Percentiles rank a stretch among this genome's conserved stretches.
Conservation (phyloP, 179 eudicot species). For the Nepenthes alata region DNA sequence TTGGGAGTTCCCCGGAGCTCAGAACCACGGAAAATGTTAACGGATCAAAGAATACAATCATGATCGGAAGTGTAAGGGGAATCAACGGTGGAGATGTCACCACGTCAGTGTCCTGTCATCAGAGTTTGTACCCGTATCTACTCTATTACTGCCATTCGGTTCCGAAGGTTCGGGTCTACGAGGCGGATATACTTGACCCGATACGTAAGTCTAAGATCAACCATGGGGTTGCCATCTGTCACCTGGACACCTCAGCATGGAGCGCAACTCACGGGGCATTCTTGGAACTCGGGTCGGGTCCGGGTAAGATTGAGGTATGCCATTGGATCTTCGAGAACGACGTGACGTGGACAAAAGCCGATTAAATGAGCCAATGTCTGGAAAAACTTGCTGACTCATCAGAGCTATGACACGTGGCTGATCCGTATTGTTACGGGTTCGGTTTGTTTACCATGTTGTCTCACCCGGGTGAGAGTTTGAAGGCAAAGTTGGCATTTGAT, state of each 20-base stretch:
- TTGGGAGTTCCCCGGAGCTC: slow-evolving; percentile 50
- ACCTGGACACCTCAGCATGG: slow-evolving; percentile 77
- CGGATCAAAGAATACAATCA: slow-evolving; percentile 42
- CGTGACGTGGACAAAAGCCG: slow-evolving; percentile 61
- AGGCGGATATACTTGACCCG: slow-evolving; percentile 65
- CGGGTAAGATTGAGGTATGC: slow-evolving; percentile 74
- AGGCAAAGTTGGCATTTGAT: no score
- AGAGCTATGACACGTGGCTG: no score
- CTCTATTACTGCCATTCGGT: slow-evolving; percentile 88
- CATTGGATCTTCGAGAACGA: slow-evolving; percentile 89
- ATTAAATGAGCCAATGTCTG: slow-evolving; percentile 9
- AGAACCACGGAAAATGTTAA: slow-evolving; percentile 41
- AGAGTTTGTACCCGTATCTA: slow-evolving; percentile 65
- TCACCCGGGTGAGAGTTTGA: no score
- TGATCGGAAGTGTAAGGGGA: slow-evolving; percentile 52
- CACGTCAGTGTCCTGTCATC: slow-evolving; percentile 76
- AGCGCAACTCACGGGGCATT: slow-evolving; percentile 77
- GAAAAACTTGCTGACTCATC: no score
- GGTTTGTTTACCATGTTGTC: no score
- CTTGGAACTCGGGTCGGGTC: slow-evolving; percentile 47
- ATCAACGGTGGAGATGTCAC: slow-evolving; percentile 72
- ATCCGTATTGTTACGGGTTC: no score
- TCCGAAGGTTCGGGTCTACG: slow-evolving; percentile 79
- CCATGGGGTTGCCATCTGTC: slow-evolving; percentile 77
- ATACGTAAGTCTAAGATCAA: slow-evolving; percentile 46